These are phyloP conservation scores for Mrakia hoshinonis DNA, from an alignment of 768 basidiomycete species.

Conservation along the genomic window DNA sequence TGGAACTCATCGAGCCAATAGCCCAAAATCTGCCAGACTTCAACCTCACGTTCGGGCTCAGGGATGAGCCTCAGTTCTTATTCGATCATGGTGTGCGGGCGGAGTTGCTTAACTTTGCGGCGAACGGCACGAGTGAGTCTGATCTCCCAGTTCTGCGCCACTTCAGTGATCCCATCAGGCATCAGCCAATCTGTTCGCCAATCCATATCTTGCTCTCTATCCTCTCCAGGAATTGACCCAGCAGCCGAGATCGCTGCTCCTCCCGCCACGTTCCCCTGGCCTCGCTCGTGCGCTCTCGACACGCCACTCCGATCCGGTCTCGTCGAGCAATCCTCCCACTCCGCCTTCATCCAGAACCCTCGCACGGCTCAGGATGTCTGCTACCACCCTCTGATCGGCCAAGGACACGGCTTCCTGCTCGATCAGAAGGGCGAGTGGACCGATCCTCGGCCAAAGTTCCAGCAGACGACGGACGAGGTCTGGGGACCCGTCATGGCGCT, in stretches of 20 bases:
- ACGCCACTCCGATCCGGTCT: conserved; percentile 33
- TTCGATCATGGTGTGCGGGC: conserved; percentile 4
- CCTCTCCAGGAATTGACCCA: background rate
- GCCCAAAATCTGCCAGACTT: conserved; percentile 16
- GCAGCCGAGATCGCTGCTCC: background rate
- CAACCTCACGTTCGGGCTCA: conserved; percentile 26
- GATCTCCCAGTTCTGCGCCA: too few species aligned
- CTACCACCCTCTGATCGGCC: conserved; percentile 13
- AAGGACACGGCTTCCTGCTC: conserved; percentile 24
- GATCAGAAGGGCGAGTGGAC: conserved; percentile 26
- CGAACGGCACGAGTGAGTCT: background rate
- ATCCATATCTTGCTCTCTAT: background rate
- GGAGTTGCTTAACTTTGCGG: background rate
- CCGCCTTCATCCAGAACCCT: conserved; percentile 19
- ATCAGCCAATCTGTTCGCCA: too few species aligned
- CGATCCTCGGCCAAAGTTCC: conserved; percentile 11
- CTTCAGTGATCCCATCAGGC: too few species aligned
- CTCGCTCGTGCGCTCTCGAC: conserved; percentile 34
- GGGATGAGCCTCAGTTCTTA: conserved; percentile 29
- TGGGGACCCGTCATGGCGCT: conserved; percentile 14
- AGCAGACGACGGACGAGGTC: background rate
- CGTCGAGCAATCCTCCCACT: background rate
- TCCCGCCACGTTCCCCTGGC: conserved; percentile 15
- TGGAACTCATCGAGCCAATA: conserved; percentile 11
- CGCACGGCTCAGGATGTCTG: conserved; percentile 21